A percentile compares a stretch with the other conserved stretches of the same genome.
phyloP scores from a whole-genome alignment of 768 basidiomycete species.

The Suillus sp. region DNA sequence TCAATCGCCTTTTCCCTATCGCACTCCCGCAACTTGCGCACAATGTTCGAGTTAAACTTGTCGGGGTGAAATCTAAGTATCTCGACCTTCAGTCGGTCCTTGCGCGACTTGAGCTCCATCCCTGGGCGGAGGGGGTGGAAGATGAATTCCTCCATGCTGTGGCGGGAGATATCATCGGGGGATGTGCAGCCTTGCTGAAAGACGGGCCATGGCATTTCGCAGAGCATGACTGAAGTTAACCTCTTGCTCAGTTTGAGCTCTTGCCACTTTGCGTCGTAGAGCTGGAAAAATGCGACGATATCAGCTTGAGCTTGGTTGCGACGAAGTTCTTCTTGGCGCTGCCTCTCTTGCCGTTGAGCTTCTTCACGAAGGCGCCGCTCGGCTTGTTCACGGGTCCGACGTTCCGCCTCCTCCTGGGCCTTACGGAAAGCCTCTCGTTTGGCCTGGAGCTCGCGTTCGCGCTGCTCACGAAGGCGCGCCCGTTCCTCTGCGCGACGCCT shows the following conservation, averaged over 20 bases:
- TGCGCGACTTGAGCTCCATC: constrained; percentile 32
- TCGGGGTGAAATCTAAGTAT: constrained; percentile 59
- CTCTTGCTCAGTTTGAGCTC: constrained; percentile 30
- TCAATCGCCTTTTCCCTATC: constrained; percentile 38
- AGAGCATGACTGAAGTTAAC: constrained; percentile 27
- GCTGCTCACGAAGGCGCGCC: constrained; percentile 23
- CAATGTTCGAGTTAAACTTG: constrained; percentile 44
- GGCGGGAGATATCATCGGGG: constrained; percentile 37
- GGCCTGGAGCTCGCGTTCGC: constrained; percentile 26
- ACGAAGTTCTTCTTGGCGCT: constrained; percentile 20
- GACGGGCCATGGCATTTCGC: constrained; percentile 49
- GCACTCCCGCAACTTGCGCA: constrained; percentile 35
- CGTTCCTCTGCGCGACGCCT: constrained; percentile 19
- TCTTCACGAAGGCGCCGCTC: constrained; percentile 15
- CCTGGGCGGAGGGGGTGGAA: constrained; percentile 37
- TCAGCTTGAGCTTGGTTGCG: constrained; percentile 15
- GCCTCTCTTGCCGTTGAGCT: constrained; percentile 1
- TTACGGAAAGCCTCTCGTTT: constrained; percentile 13
- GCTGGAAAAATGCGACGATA: constrained; percentile 16
- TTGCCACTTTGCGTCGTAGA: constrained; percentile 42
- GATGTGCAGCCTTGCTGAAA: constrained; percentile 25
- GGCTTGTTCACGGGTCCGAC: constrained; percentile 23
- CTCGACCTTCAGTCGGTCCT: constrained; percentile 45
- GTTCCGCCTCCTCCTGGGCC: constrained; percentile 22
- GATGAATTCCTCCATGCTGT: constrained; percentile 42